phyloP scores from a whole-genome alignment of 1,139 yeast species.

The Zygosaccharomyces sapae region DNA sequence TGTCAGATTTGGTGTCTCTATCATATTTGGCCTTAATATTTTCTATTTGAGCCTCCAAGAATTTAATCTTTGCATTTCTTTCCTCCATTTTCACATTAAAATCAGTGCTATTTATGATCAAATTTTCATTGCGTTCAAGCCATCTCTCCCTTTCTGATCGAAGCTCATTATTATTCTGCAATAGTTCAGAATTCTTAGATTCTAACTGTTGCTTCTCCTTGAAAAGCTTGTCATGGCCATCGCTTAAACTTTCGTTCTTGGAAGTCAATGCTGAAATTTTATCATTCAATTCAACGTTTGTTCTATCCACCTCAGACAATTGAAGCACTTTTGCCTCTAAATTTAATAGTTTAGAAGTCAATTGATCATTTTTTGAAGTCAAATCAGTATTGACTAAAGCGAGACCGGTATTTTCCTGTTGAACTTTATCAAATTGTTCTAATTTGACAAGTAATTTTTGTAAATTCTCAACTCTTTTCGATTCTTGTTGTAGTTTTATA shows the following conservation, averaged over 20 bases:
- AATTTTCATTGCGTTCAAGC: neutral
- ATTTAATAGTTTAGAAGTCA: neutral
- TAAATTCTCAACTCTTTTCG: neutral
- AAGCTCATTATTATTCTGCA: neutral
- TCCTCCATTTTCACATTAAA: neutral
- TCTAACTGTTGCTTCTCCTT: neutral
- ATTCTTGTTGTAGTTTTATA: neutral
- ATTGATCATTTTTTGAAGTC: neutral
- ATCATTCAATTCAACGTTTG: neutral
- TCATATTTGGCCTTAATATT: constrained; percentile 2
- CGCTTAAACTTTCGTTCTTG: neutral
- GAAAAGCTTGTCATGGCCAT: neutral
- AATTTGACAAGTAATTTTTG: neutral
- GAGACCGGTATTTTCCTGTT: constrained; percentile 3
- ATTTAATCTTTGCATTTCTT: constrained; percentile 1
- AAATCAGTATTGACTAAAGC: constrained; percentile 3
- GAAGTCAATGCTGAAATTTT: neutral
- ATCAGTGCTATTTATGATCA: neutral
- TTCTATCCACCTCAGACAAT: neutral
- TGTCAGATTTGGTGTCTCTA: constrained; percentile 1
- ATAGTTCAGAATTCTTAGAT: neutral
- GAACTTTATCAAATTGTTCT: neutral
- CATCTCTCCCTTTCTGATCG: neutral
- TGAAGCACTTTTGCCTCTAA: neutral
- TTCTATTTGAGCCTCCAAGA: neutral